phyloP scores from a whole-genome alignment of 2,329 filamentous ascomycete genomes.

The Fulvia fulva region DNA sequence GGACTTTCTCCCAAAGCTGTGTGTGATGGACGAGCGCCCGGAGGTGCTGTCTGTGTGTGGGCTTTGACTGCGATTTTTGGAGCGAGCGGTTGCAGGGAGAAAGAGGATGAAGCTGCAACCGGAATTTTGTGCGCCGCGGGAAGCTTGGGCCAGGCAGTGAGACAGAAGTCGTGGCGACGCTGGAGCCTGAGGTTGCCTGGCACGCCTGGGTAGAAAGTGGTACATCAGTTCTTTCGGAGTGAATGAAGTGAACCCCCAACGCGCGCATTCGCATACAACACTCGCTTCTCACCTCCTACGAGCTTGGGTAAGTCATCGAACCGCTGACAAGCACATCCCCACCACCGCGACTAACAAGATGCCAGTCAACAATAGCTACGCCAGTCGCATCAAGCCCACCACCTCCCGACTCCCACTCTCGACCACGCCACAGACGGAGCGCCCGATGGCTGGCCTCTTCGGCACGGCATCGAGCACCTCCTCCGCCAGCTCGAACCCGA shows the following conservation, averaged over 20 bases:
- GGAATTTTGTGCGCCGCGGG: not conserved
- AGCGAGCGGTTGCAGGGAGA: slow-evolving; percentile 74
- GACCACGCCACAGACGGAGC: not conserved
- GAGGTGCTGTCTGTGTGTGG: slow-evolving; percentile 70
- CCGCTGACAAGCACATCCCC: slow-evolving; percentile 48
- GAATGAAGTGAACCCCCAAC: not conserved
- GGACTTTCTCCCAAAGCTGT: slow-evolving; percentile 99
- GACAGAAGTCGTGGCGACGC: not conserved
- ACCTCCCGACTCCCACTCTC: not conserved
- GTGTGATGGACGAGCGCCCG: slow-evolving; percentile 39
- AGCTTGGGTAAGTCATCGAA: slow-evolving; percentile 26
- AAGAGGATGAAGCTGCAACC: slow-evolving; percentile 32
- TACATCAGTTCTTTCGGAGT: not conserved
- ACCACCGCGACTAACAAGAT: slow-evolving; percentile 43
- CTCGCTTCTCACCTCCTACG: not conserved
- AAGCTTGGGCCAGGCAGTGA: not conserved
- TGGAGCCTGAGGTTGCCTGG: not conserved
- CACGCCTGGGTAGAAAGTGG: not conserved
- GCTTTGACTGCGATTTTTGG: slow-evolving; percentile 99
- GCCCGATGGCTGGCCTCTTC: slow-evolving; percentile 39
- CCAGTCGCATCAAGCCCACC: slow-evolving; percentile 1
- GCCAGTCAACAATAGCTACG: slow-evolving; percentile 3
- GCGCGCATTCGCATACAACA: not conserved
- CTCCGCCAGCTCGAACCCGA: slow-evolving; percentile 57
- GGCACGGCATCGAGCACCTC: slow-evolving; percentile 48